phyloP scores from a whole-genome alignment of 2,329 filamentous ascomycete genomes.

The Calonectria naviculata region DNA sequence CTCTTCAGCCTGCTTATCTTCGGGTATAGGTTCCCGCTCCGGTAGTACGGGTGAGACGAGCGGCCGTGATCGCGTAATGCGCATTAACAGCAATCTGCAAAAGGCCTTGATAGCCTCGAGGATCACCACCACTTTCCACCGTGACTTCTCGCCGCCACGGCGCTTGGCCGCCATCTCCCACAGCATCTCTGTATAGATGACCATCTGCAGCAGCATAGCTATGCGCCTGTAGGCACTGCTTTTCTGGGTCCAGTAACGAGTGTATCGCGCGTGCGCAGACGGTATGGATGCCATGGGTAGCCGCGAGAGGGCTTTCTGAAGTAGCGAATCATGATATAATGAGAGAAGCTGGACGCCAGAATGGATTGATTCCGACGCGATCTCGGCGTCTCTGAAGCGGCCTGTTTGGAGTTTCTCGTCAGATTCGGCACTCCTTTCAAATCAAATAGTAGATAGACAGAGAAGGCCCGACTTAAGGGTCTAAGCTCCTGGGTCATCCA shows the following conservation, averaged over 20 bases:
- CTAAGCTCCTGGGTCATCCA: background rate
- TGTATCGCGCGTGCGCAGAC: constrained; percentile 73
- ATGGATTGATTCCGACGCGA: constrained; percentile 92
- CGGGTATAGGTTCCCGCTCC: constrained; percentile 82
- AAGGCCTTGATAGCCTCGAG: constrained; percentile 89
- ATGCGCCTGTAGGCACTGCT: constrained; percentile 81
- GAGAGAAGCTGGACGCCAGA: constrained; percentile 90
- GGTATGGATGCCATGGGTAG: constrained; percentile 64
- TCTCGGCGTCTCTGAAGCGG: constrained; percentile 90
- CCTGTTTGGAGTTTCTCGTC: constrained; percentile 55
- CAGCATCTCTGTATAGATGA: constrained; percentile 94
- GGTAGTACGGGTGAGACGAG: constrained; percentile 87
- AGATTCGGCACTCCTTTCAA: background rate
- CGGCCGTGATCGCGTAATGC: constrained; percentile 84
- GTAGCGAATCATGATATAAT: constrained; percentile 90
- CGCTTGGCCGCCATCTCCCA: constrained; percentile 97
- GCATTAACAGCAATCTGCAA: constrained; percentile 82
- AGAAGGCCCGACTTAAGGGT: background rate
- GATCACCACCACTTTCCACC: constrained; percentile 89
- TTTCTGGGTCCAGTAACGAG: constrained; percentile 72
- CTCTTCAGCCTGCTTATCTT: constrained; percentile 62
- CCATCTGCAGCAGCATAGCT: constrained; percentile 85
- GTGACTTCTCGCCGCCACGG: constrained; percentile 78
- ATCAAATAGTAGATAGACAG: background rate
- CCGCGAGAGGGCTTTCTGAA: constrained; percentile 73